Percentiles rank a stretch among this genome's conserved stretches.
Conservation (phyloP, 441 rosid genomes). For the Corymbia calophylla region DNA sequence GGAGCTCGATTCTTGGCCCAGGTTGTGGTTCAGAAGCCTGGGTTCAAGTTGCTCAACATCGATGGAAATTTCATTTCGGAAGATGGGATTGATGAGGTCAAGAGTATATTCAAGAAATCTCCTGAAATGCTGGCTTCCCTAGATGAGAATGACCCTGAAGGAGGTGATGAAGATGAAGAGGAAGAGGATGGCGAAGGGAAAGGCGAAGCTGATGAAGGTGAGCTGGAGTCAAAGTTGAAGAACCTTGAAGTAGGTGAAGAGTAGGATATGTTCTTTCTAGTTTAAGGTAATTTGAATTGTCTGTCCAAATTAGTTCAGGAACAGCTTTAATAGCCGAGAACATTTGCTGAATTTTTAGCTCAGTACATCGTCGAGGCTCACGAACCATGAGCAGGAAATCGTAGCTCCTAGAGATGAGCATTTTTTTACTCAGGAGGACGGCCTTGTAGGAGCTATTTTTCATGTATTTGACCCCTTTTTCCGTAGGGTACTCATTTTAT, state of each 20-base stretch:
- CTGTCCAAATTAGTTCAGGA: background rate
- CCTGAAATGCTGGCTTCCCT: conserved; percentile 10
- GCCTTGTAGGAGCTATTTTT: background rate
- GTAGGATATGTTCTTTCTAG: background rate
- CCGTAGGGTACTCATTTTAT: background rate
- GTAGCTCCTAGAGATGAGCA: background rate
- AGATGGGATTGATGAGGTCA: conserved; percentile 9
- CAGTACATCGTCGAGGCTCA: background rate
- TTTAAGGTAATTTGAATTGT: background rate
- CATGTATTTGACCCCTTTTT: background rate
- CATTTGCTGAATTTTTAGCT: background rate
- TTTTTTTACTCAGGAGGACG: background rate
- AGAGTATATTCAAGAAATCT: conserved; percentile 9
- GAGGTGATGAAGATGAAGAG: conserved; percentile 7
- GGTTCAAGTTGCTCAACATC: conserved; percentile 8
- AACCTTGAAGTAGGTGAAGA: conserved; percentile 1
- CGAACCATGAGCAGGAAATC: background rate
- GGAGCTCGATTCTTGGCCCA: conserved; percentile 12
- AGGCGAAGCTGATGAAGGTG: background rate
- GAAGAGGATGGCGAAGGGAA: background rate
- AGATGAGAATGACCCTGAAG: conserved; percentile 14
- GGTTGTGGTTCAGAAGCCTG: conserved; percentile 4
- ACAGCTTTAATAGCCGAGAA: background rate
- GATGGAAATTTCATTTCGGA: conserved; percentile 6
- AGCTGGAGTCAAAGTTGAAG: conserved; percentile 10